These are phyloP conservation scores for Cladosporium sp. DNA, from an alignment of 2,329 filamentous ascomycete genomes.

Conservation along the genomic window DNA sequence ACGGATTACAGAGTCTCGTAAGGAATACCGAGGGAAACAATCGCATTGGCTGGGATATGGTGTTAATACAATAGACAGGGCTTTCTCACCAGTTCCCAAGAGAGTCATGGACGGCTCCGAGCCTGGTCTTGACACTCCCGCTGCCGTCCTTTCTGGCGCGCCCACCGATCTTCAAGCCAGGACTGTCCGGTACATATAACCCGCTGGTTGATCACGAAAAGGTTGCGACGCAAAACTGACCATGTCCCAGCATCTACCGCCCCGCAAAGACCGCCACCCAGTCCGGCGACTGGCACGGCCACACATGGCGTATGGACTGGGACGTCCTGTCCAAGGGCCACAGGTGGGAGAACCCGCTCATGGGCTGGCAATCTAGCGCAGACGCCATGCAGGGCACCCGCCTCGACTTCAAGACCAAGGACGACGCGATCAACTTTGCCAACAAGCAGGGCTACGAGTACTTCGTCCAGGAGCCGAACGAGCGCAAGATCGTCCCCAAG, in stretches of 20 bases:
- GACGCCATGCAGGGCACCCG: constrained; percentile 94
- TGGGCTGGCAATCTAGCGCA: constrained; percentile 96
- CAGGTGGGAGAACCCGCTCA: constrained; percentile 96
- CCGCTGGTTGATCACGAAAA: not conserved
- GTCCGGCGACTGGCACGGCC: constrained; percentile 79
- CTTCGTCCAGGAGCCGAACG: constrained; percentile 95
- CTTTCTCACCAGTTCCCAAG: constrained; percentile 87
- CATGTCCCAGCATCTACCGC: constrained; percentile 71
- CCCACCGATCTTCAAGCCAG: constrained; percentile 91
- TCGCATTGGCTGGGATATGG: not conserved
- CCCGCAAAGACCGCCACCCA: constrained; percentile 94
- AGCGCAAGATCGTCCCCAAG: constrained; percentile 81
- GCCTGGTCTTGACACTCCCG: constrained; percentile 67
- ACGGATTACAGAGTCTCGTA: constrained; percentile 92
- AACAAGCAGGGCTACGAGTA: constrained; percentile 99
- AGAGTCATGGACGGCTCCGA: constrained; percentile 89
- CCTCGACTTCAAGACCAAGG: constrained; percentile 85
- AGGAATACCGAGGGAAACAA: constrained; percentile 30
- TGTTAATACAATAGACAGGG: constrained; percentile 47
- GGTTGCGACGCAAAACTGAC: constrained; percentile 15
- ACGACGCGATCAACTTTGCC: constrained; percentile 90
- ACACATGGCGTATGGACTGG: constrained; percentile 98
- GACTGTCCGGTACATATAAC: constrained; percentile 71
- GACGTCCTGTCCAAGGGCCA: constrained; percentile 88
- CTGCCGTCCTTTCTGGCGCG: constrained; percentile 84